A percentile compares a stretch with the other conserved stretches of the same genome.
Conservation (phyloP, 108 stramenopile species). For the Chaetoceros tenuissimus region DNA sequence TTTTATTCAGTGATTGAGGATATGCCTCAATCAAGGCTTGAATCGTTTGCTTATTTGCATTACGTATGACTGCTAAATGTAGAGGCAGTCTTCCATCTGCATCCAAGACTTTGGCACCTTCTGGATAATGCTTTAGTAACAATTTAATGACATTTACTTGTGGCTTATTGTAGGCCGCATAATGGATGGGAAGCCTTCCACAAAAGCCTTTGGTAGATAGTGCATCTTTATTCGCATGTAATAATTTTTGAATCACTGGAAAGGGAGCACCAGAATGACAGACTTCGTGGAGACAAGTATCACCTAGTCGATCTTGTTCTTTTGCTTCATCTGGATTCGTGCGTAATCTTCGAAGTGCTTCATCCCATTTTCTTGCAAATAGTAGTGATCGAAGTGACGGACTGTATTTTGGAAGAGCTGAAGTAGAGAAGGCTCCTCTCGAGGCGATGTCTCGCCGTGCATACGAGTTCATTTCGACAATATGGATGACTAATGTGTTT, state of each 20-base stretch:
- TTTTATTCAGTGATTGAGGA: background rate
- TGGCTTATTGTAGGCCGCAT: constrained; percentile 8
- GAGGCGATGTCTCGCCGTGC: too few species aligned
- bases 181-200: constrained; percentile 17
- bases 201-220: background rate
- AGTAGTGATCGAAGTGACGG: background rate
- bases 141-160: background rate
- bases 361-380: background rate
- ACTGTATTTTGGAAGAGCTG: too few species aligned
- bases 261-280: background rate
- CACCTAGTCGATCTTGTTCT: background rate
- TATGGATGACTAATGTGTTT: too few species aligned
- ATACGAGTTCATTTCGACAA: too few species aligned
- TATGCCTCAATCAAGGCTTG: background rate
- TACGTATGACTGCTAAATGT: constrained; percentile 12
- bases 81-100: background rate
- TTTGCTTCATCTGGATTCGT: background rate
- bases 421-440: too few species aligned
- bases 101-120: constrained; percentile 1
- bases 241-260: background rate
- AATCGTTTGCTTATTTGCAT: background rate
- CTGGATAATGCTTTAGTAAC: constrained; percentile 1
- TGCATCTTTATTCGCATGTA: background rate
- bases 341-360: background rate
- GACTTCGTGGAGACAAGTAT: background rate